Base-by-base conservation (phyloP, 225 moss, liverwort and hornwort species). In the Straminergon stramineum region DNA sequence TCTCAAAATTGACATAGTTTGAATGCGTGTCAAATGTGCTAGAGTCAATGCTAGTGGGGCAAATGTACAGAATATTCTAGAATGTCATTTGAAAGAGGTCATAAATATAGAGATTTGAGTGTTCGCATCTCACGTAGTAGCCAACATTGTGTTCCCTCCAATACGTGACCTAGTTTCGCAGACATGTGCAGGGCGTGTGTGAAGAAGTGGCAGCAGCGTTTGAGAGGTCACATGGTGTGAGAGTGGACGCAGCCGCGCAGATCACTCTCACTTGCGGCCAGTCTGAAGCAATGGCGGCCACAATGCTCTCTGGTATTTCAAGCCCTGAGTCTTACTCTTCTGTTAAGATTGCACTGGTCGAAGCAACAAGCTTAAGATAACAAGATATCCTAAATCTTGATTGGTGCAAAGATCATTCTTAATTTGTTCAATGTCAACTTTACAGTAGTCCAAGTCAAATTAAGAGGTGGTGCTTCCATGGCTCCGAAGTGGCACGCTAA, bases 141-240 rank as follows among this genome's bases (percentile, higher is more conserved):
- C 52, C 34, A n/a, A 18, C 26, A 32, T 27, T 66, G 45, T 66
- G 39, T 19, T 55, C 37, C 15, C 37, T 71, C 32, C 84, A 67
- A 15, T n/a, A n/a, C 30, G 74, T 91, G 88, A 90, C 84, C 81
- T 87, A 87, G 84, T 79, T 78, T 81, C 41, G 90, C 90, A 98
- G 96, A 91, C 98, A 98, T 94, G 97, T 98, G 84, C 98, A 97
- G 94, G 93, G 96, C 66, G 89, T 97, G 65, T 96, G 96, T 91
- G 96, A 96, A 75, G 91, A 92, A 89, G 92, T 98, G 89, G 96
- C 96, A 74, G 91, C 89, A 64, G 92, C 91, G n/a, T 96, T 97
- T 86, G 92, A 94, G 91, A 90, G 71, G 81, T 87, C 90, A 41
- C 94, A 95, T 34, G 95, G 98, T 48, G 94, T 98, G 86, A 93